Evolutionary conservation across 306 rosid species (phyloP), one percentile per base, ranked within the genome.

Genomic region (Trifolium subterraneum): DNA sequence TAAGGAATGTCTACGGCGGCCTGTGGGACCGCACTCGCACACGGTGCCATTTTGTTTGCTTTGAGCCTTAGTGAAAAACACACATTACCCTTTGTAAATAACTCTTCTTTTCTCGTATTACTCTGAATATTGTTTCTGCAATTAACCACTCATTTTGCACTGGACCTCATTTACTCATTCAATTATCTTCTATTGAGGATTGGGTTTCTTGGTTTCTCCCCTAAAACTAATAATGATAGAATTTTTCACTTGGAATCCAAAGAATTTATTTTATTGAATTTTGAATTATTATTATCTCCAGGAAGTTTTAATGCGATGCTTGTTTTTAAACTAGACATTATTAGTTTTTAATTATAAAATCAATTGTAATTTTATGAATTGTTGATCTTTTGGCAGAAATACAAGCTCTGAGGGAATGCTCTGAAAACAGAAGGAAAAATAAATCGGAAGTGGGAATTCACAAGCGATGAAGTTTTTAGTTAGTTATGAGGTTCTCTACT

Each of bases 321-420:
- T 70, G 19, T 39, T n/a, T 18, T 48, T 22, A 19, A 42, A 38
- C 48, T 41, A 41, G 51, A 14, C 15, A 19, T 74, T 10, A 11
- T 22, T 13, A 45, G 48, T 44, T 61, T 31, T 27, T 42, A 13
- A 15, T 20, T 20, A 22, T 9, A 38, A 14, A 50, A 35, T 23
- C 15, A 4, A 18, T 55, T 23, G 65, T 14, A 18, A 9, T 14
- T 62, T 48, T 13, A 12, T 41, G n/a, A 14, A 8, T 4, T 31
- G 70, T 12, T 47, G 42, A n/a, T 4, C 62, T 56, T 56, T 62
- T 68, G 19, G 25, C 86, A 88, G 90, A 90, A 71, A 88, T 90
- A 50, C 89, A 86, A 79, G 98, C 93, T 87, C 79, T 93, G 88
- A 93, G 77, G 88, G 81, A 79, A 39, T 93, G 98, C 84, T 63